phyloP scores from a whole-genome alignment of 202 grass and related monocot genomes.

The Cymbopogon flexuosus region DNA sequence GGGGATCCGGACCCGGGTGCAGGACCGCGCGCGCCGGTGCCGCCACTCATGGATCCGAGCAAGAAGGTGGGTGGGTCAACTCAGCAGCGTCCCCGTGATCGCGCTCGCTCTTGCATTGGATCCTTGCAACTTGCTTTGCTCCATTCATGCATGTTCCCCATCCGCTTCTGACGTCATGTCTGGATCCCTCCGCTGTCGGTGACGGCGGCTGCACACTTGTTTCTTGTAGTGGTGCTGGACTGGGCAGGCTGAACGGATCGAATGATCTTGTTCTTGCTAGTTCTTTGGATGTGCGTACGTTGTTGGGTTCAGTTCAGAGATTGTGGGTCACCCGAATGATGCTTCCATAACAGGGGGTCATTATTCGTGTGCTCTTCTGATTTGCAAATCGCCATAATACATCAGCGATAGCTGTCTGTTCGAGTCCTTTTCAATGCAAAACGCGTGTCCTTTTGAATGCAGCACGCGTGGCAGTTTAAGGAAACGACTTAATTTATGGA shows the following conservation, averaged over 20 bases:
- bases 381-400: neutral
- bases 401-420: neutral
- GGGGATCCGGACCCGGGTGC: neutral
- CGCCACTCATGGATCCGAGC: slow-evolving; percentile 46
- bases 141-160: neutral
- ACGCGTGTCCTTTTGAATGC: neutral
- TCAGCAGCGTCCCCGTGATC: neutral
- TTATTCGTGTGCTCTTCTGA: neutral
- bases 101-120: neutral
- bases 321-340: neutral
- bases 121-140: neutral
- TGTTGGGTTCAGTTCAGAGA: neutral
- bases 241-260: neutral
- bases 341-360: neutral
- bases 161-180: neutral
- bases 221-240: neutral
- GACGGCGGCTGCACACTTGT: neutral
- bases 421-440: neutral
- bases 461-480: neutral
- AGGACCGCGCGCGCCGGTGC: slow-evolving; percentile 21
- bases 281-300: slow-evolving; percentile 7
- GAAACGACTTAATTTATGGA: neutral
- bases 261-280: neutral
- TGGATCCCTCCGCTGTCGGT: neutral
- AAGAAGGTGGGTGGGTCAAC: slow-evolving; percentile 39